Percentiles rank a stretch among this genome's conserved stretches.
phyloP scores from a whole-genome alignment of 768 basidiomycete species.

The Amanita rubescens region DNA sequence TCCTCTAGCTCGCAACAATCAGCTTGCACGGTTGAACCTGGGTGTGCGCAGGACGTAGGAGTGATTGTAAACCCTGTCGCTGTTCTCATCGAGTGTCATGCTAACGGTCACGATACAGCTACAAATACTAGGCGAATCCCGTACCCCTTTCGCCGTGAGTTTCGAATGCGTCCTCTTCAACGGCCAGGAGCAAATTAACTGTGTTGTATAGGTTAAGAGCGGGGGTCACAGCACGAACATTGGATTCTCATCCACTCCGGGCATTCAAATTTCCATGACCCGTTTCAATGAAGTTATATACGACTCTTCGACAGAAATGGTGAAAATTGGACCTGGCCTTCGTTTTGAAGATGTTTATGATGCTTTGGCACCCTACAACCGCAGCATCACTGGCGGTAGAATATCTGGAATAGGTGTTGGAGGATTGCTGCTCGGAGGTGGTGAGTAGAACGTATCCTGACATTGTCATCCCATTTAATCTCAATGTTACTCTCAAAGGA shows the following conservation, averaged over 20 bases:
- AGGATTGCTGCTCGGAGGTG: conserved; percentile 43
- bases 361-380: conserved; percentile 29
- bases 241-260: conserved; percentile 42
- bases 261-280: conserved; percentile 40
- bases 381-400: conserved; percentile 42
- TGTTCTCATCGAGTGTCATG: not conserved
- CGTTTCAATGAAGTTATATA: conserved; percentile 31
- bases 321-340: conserved; percentile 24
- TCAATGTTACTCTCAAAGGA: conserved; percentile 33
- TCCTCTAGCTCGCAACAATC: conserved; percentile 1
- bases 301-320: conserved; percentile 22
- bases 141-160: not conserved
- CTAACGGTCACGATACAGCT: not conserved
- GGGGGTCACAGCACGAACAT: conserved; percentile 33
- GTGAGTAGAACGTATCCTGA: conserved; percentile 26
- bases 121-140: not conserved
- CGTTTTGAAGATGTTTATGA: conserved; percentile 47
- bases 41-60: conserved; percentile 1
- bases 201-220: conserved; percentile 34
- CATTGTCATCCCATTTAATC: conserved; percentile 25
- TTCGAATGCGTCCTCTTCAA: too few relatives aligned
- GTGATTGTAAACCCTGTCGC: not conserved
- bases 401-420: conserved; percentile 40
- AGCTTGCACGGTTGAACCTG: conserved; percentile 3
- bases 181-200: not conserved